Evolutionary conservation across 139 green algal genomes (phyloP), one percentile per base, ranked within the genome.

Genomic region (Ostreobium quekettii): DNA sequence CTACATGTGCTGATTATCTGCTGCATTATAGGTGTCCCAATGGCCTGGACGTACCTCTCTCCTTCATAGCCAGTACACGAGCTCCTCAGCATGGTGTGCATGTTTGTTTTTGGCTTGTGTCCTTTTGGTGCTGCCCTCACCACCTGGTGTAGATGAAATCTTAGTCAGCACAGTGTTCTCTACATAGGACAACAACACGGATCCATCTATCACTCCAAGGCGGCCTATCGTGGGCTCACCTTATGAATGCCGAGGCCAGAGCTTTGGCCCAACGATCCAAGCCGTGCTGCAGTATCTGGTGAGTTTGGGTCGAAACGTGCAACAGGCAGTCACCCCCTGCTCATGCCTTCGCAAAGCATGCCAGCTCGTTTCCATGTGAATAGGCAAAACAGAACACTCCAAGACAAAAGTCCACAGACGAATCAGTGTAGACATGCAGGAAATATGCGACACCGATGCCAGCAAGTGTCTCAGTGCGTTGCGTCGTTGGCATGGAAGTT

Each of bases 201-300:
- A n/a, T n/a, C n/a, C 58, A 39, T 36, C 28, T 6, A 4, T 32
- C 47, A 35, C 58, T 46, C 58, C 58, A 65, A 8, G 19, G 58
- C 58, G 19, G 22, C 58, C 22, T 36, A 35, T 32, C n/a, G 28
- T 39, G 15, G 33, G n/a, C 24, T 48, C 7, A 39, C 5, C 11
- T 28, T 28, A 5, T 37, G 26, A 65, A 22, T 5, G 31, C 30
- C 6, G 35, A 24, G 36, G 61, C 19, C 61, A 68, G 53, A 28
- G 30, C 35, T 56, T 93, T 49, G 89, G 89, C 6, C 71, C 78
- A 3, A 82, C 86, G 1, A 46, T 95, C 30, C 79, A 91, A 42
- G 85, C 80, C 0, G 53, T 95, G 19, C 71, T 95, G 49, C 79
- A 86, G 36, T 93, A 89, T 68, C 63, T 95, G 70, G 79, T 82